phyloP scores from a whole-genome alignment of 768 basidiomycete genomes.

The Suillus placidus region DNA sequence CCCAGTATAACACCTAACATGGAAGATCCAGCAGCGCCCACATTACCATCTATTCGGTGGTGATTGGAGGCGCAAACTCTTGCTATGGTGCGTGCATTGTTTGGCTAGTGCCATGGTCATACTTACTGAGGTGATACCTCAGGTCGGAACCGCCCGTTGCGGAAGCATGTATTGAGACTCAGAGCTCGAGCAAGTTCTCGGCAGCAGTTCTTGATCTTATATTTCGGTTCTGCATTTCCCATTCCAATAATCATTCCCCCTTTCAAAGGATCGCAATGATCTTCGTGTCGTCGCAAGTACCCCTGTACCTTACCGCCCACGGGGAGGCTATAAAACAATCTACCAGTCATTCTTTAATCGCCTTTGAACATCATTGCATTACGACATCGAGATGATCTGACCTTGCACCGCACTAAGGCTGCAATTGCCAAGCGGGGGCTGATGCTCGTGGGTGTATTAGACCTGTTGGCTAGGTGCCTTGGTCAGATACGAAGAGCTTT shows the following conservation, averaged over 20 bases:
- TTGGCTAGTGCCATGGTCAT: neutral
- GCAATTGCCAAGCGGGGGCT: neutral
- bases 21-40: neutral
- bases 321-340: neutral
- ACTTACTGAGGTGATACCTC: slow-evolving; percentile 5
- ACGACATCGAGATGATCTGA: neutral
- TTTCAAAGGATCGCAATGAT: neutral
- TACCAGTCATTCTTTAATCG: neutral
- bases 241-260: neutral
- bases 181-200: neutral
- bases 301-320: neutral
- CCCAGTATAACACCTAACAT: neutral
- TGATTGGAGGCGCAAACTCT: neutral
- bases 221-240: neutral
- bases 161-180: neutral
- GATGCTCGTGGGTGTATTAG: neutral
- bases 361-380: neutral
- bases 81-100: neutral
- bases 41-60: neutral
- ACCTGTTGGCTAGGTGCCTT: neutral
- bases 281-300: neutral
- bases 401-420: neutral
- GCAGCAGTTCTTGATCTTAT: neutral
- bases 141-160: neutral
- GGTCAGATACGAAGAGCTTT: neutral